Evolutionary conservation across 805 yeast species (phyloP).

Genomic region (Metschnikowia aberdeeniae): DNA sequence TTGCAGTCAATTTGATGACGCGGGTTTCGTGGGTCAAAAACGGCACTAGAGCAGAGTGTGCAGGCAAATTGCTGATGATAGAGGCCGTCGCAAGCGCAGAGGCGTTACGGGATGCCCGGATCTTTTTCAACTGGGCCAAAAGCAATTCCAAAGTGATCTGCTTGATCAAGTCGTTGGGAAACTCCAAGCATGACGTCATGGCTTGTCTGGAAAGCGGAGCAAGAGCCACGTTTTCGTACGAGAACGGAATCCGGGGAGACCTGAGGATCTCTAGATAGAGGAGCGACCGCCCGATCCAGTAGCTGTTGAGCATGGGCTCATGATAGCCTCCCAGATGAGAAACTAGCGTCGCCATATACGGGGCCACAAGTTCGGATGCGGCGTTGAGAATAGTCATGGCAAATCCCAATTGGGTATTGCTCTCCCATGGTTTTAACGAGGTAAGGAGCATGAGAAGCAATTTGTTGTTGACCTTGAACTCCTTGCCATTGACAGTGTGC

Average conservation of each 20-base stretch:
- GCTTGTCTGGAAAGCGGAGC: slow-evolving; percentile 55
- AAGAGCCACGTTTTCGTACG: slow-evolving; percentile 58
- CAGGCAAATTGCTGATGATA: slow-evolving; percentile 41
- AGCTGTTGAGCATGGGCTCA: slow-evolving; percentile 75
- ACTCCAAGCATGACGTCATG: slow-evolving; percentile 51
- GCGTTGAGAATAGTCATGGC: slow-evolving; percentile 46
- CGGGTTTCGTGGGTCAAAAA: slow-evolving; percentile 41
- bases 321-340: slow-evolving; percentile 61
- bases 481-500: slow-evolving; percentile 45
- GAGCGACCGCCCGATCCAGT: slow-evolving; percentile 75
- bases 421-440: slow-evolving; percentile 78
- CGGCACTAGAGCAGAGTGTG: slow-evolving; percentile 34
- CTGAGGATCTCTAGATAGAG: slow-evolving; percentile 55
- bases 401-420: slow-evolving; percentile 55
- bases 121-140: slow-evolving; percentile 48
- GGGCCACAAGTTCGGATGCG: slow-evolving; percentile 69
- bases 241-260: slow-evolving; percentile 48
- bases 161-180: slow-evolving; percentile 46
- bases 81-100: slow-evolving; percentile 16
- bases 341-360: slow-evolving; percentile 57
- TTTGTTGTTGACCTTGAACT: slow-evolving; percentile 64
- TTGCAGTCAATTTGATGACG: slow-evolving; percentile 45
- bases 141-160: slow-evolving; percentile 65
- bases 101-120: slow-evolving; percentile 22
- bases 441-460: slow-evolving; percentile 59